A percentile compares a stretch with the other conserved stretches of the same genome.
These are phyloP conservation scores for Phytophthora pseudosyringae DNA, from an alignment of 352 stramenopile species.

Conservation along the genomic window DNA sequence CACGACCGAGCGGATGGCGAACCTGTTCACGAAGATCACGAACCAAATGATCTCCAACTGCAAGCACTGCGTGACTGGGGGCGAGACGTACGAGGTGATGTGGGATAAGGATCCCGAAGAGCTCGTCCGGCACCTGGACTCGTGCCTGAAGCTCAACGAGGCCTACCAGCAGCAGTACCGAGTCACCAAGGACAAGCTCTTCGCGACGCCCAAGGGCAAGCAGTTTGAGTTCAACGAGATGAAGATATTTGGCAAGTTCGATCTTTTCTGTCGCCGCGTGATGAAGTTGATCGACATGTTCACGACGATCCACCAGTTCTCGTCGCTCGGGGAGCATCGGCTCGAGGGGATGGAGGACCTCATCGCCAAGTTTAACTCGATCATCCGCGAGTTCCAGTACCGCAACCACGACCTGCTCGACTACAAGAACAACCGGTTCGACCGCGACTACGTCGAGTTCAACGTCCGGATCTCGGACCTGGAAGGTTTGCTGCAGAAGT, in stretches of 20 bases:
- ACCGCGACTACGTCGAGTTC: slow-evolving; percentile 97
- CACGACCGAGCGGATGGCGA: slow-evolving; percentile 97
- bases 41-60: slow-evolving; percentile 99
- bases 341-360: slow-evolving; percentile 93
- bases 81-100: slow-evolving; percentile 90
- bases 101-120: slow-evolving; percentile 96
- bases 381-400: slow-evolving; percentile 98
- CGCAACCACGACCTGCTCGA: slow-evolving; percentile 97
- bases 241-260: slow-evolving; percentile 99
- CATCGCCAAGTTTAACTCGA: slow-evolving; percentile 94
- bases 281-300: slow-evolving; percentile 99
- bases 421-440: slow-evolving; percentile 99
- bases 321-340: slow-evolving; percentile 92
- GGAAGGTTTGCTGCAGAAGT: slow-evolving; percentile 97
- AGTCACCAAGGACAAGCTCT: slow-evolving; percentile 97
- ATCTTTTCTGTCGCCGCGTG: slow-evolving; percentile 97
- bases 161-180: slow-evolving; percentile 99
- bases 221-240: slow-evolving; percentile 99
- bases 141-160: slow-evolving; percentile 98
- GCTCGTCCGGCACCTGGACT: slow-evolving; percentile 94
- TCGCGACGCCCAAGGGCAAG: slow-evolving; percentile 95
- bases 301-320: slow-evolving; percentile 98
- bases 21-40: slow-evolving; percentile 98
- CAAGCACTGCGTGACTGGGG: slow-evolving; percentile 93
- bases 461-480: slow-evolving; percentile 97